Evolutionary conservation across 257 asterid species (phyloP).

Genomic region (Nicotiana undulata): DNA sequence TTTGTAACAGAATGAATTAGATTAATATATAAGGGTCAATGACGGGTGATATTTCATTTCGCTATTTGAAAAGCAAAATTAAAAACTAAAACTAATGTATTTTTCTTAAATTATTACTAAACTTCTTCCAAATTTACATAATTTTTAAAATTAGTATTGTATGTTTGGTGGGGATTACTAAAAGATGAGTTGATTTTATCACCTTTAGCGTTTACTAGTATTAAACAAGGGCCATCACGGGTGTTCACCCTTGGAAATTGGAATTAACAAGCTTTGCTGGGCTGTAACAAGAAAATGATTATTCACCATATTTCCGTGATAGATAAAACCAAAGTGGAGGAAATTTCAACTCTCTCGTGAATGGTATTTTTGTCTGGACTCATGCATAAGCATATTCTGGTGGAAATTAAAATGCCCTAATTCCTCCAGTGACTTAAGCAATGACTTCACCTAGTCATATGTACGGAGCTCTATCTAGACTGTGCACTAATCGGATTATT

Average conservation of each 20-base stretch:
- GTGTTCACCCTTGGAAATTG: not conserved
- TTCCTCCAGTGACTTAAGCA: constrained; percentile 9
- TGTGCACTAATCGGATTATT: not conserved
- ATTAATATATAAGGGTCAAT: no score
- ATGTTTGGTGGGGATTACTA: not conserved
- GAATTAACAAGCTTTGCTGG: not conserved
- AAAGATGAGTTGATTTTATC: not conserved
- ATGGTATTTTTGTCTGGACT: constrained; percentile 3
- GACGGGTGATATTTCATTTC: not conserved
- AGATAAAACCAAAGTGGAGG: not conserved
- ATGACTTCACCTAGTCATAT: constrained; percentile 14
- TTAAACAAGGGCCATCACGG: not conserved
- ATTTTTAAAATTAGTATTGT: not conserved
- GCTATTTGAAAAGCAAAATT: not conserved
- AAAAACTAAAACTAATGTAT: not conserved
- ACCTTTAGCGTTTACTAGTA: not conserved
- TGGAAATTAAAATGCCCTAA: not conserved
- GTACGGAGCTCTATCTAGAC: not conserved
- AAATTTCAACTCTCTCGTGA: not conserved
- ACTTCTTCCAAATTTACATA: not conserved
- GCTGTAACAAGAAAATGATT: not conserved
- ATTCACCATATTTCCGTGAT: not conserved
- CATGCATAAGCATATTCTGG: constrained; percentile 10
- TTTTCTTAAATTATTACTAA: not conserved
- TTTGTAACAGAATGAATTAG: no score